phyloP scores from a whole-genome alignment of 1,284 basidiomycete species.

The Inonotus obliquus region DNA sequence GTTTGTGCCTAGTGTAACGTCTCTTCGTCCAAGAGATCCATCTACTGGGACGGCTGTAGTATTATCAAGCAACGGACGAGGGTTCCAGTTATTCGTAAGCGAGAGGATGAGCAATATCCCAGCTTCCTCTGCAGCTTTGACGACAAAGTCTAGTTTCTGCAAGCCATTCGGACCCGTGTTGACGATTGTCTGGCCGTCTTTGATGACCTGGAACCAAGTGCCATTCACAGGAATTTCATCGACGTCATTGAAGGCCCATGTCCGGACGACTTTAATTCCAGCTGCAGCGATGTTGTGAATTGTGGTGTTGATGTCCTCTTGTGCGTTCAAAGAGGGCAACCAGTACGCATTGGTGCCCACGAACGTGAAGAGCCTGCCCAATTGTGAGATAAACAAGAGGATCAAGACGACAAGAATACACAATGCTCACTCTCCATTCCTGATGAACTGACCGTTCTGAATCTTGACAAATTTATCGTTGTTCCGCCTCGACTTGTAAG shows the following conservation, averaged over 20 bases:
- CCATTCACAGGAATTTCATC: constrained; percentile 23
- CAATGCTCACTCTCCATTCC: constrained; percentile 49
- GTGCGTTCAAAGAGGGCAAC: constrained; percentile 23
- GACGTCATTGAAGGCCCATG: constrained; percentile 30
- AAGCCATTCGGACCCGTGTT: constrained; percentile 32
- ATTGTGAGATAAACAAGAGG: too few relatives aligned
- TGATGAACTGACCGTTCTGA: constrained; percentile 39
- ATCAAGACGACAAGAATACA: too few relatives aligned
- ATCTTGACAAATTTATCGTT: constrained; percentile 37
- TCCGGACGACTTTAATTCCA: constrained; percentile 30
- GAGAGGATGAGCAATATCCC: constrained; percentile 28
- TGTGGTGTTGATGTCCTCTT: constrained; percentile 26
- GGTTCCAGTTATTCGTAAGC: constrained; percentile 34
- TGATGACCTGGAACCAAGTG: constrained; percentile 26
- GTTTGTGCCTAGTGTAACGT: constrained; percentile 34
- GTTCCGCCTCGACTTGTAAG: constrained; percentile 18
- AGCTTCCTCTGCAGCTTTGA: constrained; percentile 26
- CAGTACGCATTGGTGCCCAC: constrained; percentile 61
- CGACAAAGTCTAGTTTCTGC: constrained; percentile 29
- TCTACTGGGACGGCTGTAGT: constrained; percentile 19
- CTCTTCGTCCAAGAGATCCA: constrained; percentile 26
- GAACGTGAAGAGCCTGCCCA: constrained; percentile 44
- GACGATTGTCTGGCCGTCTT: constrained; percentile 27
- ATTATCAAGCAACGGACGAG: constrained; percentile 21
- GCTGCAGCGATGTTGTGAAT: constrained; percentile 25